Conservation (phyloP, 371 early-diverging fungal species). For the Haplosporangium sp. region DNA sequence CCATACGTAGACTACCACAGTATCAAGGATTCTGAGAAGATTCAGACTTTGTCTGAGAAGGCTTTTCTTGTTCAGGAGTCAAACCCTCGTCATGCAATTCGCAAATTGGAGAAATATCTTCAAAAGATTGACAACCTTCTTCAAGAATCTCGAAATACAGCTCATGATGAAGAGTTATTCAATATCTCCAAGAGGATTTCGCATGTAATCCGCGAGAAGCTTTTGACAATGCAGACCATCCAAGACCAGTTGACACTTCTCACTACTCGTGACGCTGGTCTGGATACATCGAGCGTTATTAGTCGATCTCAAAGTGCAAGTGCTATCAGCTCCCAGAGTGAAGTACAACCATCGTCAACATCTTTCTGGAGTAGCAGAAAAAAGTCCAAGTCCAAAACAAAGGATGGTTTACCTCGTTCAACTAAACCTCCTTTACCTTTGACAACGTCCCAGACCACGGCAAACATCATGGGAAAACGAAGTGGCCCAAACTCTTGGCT, state of each 20-base stretch:
- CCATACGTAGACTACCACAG: conserved; percentile 56
- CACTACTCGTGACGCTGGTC: conserved; percentile 18
- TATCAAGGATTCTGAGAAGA: conserved; percentile 47
- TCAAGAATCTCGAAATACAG: conserved; percentile 30
- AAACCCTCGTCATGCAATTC: conserved; percentile 42
- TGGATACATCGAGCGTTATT: conserved; percentile 19
- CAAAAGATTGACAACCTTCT: conserved; percentile 24
- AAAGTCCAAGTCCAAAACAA: conserved; percentile 33
- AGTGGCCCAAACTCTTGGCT: conserved; percentile 11
- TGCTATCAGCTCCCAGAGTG: conserved; percentile 49
- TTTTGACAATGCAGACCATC: conserved; percentile 47
- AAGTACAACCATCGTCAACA: conserved; percentile 22
- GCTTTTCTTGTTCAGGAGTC: conserved; percentile 32
- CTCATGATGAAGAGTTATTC: conserved; percentile 43
- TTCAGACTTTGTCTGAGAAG: conserved; percentile 46
- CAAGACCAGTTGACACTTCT: conserved; percentile 38
- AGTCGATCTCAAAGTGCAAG: conserved; percentile 44
- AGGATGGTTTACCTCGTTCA: conserved; percentile 19
- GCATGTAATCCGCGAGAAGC: conserved; percentile 40
- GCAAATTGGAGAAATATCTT: conserved; percentile 48
- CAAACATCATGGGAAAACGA: conserved; percentile 22
- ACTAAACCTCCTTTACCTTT: conserved; percentile 49
- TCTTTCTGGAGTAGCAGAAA: conserved; percentile 51
- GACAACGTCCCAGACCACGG: conserved; percentile 44
- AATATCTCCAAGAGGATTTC: conserved; percentile 43